Conservation (phyloP, 2,329 filamentous ascomycete genomes). For the Calycina herbarum region DNA sequence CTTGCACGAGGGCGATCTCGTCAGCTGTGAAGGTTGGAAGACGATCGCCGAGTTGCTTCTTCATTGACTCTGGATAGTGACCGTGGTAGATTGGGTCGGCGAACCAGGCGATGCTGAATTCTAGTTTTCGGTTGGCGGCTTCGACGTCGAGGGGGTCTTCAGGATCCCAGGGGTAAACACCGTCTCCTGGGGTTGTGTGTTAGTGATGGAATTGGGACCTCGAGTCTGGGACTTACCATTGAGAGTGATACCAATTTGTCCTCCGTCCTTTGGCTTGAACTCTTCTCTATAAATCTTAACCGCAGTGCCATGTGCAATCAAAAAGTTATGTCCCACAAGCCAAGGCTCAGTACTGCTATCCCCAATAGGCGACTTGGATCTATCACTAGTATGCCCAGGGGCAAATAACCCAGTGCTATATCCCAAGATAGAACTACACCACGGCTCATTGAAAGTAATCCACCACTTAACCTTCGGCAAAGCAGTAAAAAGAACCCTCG, state of each 20-base stretch:
- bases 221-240: constrained; percentile 56
- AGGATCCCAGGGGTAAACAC: constrained; percentile 79
- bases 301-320: constrained; percentile 76
- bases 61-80: constrained; percentile 81
- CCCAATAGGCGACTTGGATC: constrained; percentile 67
- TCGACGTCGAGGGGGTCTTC: constrained; percentile 72
- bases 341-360: constrained; percentile 78
- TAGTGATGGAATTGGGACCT: neutral
- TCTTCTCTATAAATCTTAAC: constrained; percentile 82
- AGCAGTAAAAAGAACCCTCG: constrained; percentile 71
- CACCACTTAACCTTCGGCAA: constrained; percentile 80
- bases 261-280: constrained; percentile 70
- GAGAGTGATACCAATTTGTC: constrained; percentile 83
- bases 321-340: constrained; percentile 77
- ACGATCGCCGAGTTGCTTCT: constrained; percentile 74
- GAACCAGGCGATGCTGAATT: constrained; percentile 87
- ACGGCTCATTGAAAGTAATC: constrained; percentile 91
- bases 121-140: constrained; percentile 77
- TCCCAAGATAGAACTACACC: constrained; percentile 79
- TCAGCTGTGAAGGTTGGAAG: constrained; percentile 73
- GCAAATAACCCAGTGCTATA: constrained; percentile 78
- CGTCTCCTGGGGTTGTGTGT: constrained; percentile 58
- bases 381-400: constrained; percentile 78
- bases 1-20: constrained; percentile 71
- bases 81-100: constrained; percentile 85